Evolutionary conservation across 441 rosid genomes (phyloP).

Genomic region (Mallotus repandus): DNA sequence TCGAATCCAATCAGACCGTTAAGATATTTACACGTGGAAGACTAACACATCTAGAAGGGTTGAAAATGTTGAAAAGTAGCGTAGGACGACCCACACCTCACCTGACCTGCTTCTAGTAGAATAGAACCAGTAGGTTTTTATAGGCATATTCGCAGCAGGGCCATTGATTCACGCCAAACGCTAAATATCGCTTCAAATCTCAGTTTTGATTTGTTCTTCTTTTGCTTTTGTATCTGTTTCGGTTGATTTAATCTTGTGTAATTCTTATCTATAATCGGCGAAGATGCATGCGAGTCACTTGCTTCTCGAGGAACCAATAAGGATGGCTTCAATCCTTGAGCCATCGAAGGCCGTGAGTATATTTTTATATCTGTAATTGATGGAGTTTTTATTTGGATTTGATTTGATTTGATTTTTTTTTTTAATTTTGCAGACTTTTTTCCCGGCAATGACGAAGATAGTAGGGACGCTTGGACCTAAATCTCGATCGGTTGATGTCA

Average conservation of each 20-base stretch:
- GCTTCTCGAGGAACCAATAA: conserved; percentile 92
- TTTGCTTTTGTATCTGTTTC: not conserved
- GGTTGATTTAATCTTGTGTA: not conserved
- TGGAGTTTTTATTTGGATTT: not conserved
- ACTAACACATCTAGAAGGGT: not conserved
- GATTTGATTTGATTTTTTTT: not conserved
- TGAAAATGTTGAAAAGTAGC: not conserved
- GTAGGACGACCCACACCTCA: too few species aligned
- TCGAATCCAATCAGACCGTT: not conserved
- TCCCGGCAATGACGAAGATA: conserved; percentile 95
- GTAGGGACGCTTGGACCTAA: conserved; percentile 95
- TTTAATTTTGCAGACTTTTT: conserved; percentile 62
- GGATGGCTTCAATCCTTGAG: conserved; percentile 97
- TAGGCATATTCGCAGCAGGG: too few species aligned
- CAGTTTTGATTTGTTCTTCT: not conserved
- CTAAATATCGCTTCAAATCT: not conserved
- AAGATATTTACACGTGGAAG: not conserved
- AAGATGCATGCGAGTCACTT: conserved; percentile 89
- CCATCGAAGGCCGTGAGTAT: conserved; percentile 78
- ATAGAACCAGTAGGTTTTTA: too few species aligned
- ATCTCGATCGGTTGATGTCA: conserved; percentile 80
- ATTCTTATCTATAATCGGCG: not conserved
- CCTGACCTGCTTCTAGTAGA: too few species aligned
- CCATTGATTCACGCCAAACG: too few species aligned
- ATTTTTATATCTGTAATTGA: not conserved